These are phyloP conservation scores for Xylaria venustula DNA, from an alignment of 495 filamentous ascomycete species.

Conservation along the genomic window DNA sequence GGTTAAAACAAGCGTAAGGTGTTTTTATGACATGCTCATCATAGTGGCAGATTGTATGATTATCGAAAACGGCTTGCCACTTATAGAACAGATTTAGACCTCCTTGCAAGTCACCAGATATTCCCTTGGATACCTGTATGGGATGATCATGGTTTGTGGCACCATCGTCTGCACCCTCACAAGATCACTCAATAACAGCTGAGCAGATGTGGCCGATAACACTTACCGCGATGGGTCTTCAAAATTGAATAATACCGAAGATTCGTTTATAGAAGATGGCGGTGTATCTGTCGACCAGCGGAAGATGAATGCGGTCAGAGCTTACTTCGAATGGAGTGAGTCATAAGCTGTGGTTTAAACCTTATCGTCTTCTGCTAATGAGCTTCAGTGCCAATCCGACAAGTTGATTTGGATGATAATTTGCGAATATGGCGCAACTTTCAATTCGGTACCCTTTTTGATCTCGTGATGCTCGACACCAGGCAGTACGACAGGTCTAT, in stretches of 20 bases:
- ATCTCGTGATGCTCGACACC: constrained; percentile 66
- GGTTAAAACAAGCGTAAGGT: constrained; percentile 6
- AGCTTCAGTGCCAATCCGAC: constrained; percentile 38
- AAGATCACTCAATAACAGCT: not conserved
- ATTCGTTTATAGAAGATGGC: constrained; percentile 58
- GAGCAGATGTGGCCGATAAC: constrained; percentile 62
- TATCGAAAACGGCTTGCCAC: constrained; percentile 60
- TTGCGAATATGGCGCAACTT: constrained; percentile 65
- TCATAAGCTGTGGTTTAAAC: constrained; percentile 12
- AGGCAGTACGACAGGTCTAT: constrained; percentile 60
- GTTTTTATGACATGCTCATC: not conserved
- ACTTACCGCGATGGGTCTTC: constrained; percentile 55
- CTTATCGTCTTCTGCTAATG: not conserved
- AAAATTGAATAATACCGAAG: constrained; percentile 62
- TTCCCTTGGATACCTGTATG: constrained; percentile 67
- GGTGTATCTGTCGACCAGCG: constrained; percentile 62
- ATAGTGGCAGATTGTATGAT: constrained; percentile 45
- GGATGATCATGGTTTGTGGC: constrained; percentile 58
- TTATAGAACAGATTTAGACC: constrained; percentile 59
- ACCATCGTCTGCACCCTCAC: not conserved
- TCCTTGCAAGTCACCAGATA: constrained; percentile 49
- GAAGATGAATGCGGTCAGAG: constrained; percentile 66
- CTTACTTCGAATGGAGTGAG: constrained; percentile 66
- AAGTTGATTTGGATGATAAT: constrained; percentile 66
- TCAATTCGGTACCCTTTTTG: constrained; percentile 58